phyloP scores from a whole-genome alignment of 2,329 filamentous ascomycete genomes.

The Calonectria pteridis region DNA sequence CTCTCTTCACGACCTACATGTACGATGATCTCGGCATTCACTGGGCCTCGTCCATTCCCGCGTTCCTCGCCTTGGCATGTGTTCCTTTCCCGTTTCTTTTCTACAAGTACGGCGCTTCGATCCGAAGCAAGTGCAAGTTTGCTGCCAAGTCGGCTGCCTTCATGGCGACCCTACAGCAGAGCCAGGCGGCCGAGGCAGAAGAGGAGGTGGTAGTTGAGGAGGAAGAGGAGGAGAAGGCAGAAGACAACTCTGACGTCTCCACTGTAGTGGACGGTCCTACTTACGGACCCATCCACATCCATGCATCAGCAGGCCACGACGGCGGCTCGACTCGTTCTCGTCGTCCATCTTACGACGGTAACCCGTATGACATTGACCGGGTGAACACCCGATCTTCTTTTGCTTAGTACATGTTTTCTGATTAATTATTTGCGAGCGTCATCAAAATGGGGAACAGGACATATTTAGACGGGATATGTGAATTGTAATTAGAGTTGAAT shows the following conservation, averaged over 20 bases:
- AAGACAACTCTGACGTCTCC: slow-evolving; percentile 7
- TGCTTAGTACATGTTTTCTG: background rate
- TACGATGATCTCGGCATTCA: slow-evolving; percentile 16
- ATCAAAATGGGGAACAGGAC: background rate
- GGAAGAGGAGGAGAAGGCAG: background rate
- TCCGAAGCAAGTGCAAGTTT: slow-evolving; percentile 16
- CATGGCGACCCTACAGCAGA: slow-evolving; percentile 11
- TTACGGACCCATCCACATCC: background rate
- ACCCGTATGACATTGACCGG: slow-evolving; percentile 19
- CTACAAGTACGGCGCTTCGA: slow-evolving; percentile 17
- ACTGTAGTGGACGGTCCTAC: slow-evolving; percentile 12
- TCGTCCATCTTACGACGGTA: slow-evolving; percentile 9
- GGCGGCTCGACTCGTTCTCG: background rate
- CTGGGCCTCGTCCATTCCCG: slow-evolving; percentile 15
- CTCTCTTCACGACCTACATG: slow-evolving; percentile 17
- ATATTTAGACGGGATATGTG: background rate
- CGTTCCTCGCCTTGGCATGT: slow-evolving; percentile 12
- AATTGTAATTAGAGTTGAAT: slow-evolving; percentile 4
- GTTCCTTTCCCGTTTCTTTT: slow-evolving; percentile 19
- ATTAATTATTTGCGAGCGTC: background rate
- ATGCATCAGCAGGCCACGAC: background rate
- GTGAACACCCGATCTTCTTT: slow-evolving; percentile 16
- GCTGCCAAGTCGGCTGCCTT: slow-evolving; percentile 15
- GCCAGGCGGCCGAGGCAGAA: background rate
- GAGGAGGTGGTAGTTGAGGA: background rate